Conservation (phyloP, 2,329 filamentous ascomycete genomes). For the Botrytis byssoidea region DNA sequence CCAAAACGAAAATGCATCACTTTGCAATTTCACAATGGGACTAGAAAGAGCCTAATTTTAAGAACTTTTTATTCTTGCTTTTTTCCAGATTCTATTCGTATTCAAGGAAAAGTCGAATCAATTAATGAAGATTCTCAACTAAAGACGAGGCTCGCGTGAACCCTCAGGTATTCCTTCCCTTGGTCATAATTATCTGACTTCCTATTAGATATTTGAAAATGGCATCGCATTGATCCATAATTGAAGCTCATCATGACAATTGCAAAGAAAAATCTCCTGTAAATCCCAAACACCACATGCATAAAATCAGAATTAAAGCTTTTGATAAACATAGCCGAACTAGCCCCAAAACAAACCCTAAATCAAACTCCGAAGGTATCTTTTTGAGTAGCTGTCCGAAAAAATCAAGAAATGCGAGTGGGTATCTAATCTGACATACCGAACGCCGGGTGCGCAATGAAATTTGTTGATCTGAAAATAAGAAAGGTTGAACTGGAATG, state of each 20-base stretch:
- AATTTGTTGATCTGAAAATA: not conserved
- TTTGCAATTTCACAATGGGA: not conserved
- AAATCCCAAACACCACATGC: slow-evolving; percentile 25
- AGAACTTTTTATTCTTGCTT: not conserved
- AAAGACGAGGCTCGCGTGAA: not conserved
- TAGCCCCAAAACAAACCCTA: not conserved
- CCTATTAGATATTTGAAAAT: not conserved
- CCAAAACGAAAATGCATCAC: not conserved
- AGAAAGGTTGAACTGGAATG: not conserved
- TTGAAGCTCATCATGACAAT: not conserved
- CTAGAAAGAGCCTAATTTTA: too few relatives aligned
- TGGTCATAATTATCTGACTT: not conserved
- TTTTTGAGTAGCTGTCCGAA: not conserved
- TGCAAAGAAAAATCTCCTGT: not conserved
- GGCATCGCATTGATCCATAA: not conserved
- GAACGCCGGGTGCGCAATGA: not conserved
- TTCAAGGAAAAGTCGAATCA: not conserved
- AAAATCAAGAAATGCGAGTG: not conserved
- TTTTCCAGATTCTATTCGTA: not conserved
- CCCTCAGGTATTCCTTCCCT: too few relatives aligned
- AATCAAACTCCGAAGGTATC: not conserved
- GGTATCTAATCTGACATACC: slow-evolving; percentile 1
- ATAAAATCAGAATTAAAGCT: slow-evolving; percentile 24
- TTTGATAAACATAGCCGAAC: not conserved
- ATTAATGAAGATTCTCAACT: not conserved